A percentile compares a stretch with the other conserved stretches of the same genome.
These are phyloP conservation scores for Syzygium oleosum DNA, from an alignment of 345 rosid genomes.

Conservation along the genomic window DNA sequence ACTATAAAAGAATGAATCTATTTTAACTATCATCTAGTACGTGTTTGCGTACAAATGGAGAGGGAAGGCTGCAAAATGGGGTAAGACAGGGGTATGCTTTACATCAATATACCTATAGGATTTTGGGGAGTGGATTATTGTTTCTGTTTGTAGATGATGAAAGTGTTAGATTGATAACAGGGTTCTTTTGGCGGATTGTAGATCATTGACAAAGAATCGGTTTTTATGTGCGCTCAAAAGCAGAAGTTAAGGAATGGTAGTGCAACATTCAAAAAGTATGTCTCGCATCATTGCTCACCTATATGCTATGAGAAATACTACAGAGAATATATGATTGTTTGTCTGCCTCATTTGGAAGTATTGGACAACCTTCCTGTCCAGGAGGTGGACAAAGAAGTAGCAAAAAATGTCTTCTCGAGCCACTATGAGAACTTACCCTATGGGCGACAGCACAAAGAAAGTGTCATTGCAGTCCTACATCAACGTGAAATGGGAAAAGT, in stretches of 20 bases:
- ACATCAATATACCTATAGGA: background rate
- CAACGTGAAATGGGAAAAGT: constrained; percentile 34
- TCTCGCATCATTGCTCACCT: constrained; percentile 38
- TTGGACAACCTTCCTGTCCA: constrained; percentile 33
- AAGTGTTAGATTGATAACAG: constrained; percentile 7
- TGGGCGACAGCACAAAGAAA: constrained; percentile 25
- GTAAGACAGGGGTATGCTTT: background rate
- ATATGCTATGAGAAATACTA: constrained; percentile 53
- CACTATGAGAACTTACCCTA: constrained; percentile 39
- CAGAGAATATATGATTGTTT: constrained; percentile 35
- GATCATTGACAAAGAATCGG: constrained; percentile 6
- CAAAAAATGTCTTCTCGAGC: constrained; percentile 20
- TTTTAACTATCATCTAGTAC: background rate
- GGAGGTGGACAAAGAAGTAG: constrained; percentile 25
- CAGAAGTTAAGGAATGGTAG: constrained; percentile 3
- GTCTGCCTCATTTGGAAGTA: constrained; percentile 34
- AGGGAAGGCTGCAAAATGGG: background rate
- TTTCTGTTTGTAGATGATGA: constrained; percentile 1
- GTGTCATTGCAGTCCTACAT: constrained; percentile 23
- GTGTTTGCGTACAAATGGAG: background rate
- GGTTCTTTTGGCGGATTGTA: constrained; percentile 14
- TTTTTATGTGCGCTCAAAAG: background rate
- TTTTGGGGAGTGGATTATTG: background rate
- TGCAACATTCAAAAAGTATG: constrained; percentile 11
- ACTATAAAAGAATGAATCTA: constrained; percentile 4